phyloP scores from a whole-genome alignment of 768 basidiomycete species.

The Rhodotorula taiwanensis region DNA sequence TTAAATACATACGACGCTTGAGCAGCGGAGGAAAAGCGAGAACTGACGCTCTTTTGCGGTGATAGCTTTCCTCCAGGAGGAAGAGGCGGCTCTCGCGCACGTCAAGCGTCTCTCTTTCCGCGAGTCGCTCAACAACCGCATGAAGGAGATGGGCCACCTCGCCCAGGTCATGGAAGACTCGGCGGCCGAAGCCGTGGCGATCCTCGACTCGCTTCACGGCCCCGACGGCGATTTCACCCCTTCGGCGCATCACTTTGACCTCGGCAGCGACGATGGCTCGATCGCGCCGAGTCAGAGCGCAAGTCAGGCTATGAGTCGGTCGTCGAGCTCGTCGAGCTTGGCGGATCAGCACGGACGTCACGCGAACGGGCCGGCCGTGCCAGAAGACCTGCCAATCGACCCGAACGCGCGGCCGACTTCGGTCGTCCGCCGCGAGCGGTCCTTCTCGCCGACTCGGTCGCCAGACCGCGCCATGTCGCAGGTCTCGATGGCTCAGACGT shows the following conservation, averaged over 20 bases:
- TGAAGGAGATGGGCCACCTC: slow-evolving; percentile 39
- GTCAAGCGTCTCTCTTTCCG: slow-evolving; percentile 39
- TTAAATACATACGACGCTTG: background rate
- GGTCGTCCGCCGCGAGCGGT: background rate
- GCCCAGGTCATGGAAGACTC: slow-evolving; percentile 36
- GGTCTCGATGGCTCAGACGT: background rate
- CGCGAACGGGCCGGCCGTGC: slow-evolving; percentile 2
- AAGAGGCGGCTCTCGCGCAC: slow-evolving; percentile 33
- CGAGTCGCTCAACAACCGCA: slow-evolving; percentile 36
- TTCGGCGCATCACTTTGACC: background rate
- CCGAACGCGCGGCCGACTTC: background rate
- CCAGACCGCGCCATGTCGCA: slow-evolving; percentile 2
- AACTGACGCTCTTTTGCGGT: no score
- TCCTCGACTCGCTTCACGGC: slow-evolving; percentile 11
- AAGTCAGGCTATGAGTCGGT: slow-evolving; percentile 33
- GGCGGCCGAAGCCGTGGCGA: slow-evolving; percentile 23
- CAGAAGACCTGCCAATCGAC: background rate
- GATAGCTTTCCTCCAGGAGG: slow-evolving; percentile 34
- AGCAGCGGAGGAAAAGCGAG: no score
- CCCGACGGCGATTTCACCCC: background rate
- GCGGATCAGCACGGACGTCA: background rate
- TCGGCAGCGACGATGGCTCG: slow-evolving; percentile 23
- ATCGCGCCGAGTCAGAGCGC: slow-evolving; percentile 36
- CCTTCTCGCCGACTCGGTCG: slow-evolving; percentile 3
- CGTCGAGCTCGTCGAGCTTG: slow-evolving; percentile 23